Evolutionary conservation across 495 filamentous ascomycete species (phyloP).

Genomic region (Tuber calosporum): DNA sequence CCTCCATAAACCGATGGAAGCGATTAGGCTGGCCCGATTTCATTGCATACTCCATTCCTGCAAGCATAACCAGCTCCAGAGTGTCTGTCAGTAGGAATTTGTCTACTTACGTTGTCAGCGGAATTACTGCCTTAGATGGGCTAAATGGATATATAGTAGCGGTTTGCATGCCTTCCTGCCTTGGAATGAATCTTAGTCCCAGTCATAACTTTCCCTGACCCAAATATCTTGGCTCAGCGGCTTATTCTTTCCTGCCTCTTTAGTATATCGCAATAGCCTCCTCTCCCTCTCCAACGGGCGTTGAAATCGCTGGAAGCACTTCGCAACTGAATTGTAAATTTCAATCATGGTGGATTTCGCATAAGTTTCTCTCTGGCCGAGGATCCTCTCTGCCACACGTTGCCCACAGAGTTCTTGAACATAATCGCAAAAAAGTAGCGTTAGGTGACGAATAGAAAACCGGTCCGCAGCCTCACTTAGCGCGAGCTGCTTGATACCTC

Average conservation of each 20-base stretch:
- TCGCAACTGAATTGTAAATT: too few species aligned
- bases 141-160: constrained; percentile 2
- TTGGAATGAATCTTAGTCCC: neutral
- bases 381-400: neutral
- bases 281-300: neutral
- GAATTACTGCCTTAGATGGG: neutral
- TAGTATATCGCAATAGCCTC: neutral
- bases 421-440: too few species aligned
- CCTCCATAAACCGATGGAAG: constrained; percentile 7
- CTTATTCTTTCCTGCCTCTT: neutral
- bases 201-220: neutral
- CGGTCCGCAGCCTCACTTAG: too few species aligned
- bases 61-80: constrained; percentile 1
- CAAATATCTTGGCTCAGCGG: neutral
- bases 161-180: constrained; percentile 6
- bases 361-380: neutral
- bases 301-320: too few species aligned
- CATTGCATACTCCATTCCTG: constrained; percentile 1
- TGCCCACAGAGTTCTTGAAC: too few species aligned
- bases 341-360: too few species aligned
- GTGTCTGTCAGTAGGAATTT: too few species aligned
- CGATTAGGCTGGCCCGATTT: constrained; percentile 1
- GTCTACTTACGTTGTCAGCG: neutral
- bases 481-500: too few species aligned
- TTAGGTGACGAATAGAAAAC: too few species aligned